A percentile compares a stretch with the other conserved stretches of the same genome.
These are phyloP conservation scores for Lactarius indigo DNA, from an alignment of 768 basidiomycete species.

Conservation along the genomic window DNA sequence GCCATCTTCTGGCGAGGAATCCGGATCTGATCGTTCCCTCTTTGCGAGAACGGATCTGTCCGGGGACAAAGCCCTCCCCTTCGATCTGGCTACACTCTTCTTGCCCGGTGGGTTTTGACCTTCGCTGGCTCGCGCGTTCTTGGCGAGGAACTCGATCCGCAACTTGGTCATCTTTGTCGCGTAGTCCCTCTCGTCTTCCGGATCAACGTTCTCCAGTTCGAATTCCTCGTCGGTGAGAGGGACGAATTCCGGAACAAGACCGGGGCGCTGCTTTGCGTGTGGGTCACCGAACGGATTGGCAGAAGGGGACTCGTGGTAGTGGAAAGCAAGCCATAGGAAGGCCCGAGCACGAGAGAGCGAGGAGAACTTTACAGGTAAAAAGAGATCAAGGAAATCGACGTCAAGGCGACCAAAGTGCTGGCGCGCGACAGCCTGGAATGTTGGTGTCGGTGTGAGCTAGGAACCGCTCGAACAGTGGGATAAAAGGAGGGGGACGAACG, in stretches of 20 bases:
- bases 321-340: constrained; percentile 47
- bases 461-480: background rate
- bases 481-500: constrained; percentile 29
- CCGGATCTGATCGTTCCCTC: constrained; percentile 21
- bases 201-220: constrained; percentile 44
- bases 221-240: constrained; percentile 33
- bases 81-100: constrained; percentile 14
- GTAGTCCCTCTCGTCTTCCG: constrained; percentile 39
- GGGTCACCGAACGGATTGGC: constrained; percentile 40
- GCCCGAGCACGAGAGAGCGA: constrained; percentile 42
- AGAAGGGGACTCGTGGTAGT: constrained; percentile 41
- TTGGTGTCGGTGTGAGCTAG: background rate
- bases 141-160: constrained; percentile 38
- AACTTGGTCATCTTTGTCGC: constrained; percentile 40
- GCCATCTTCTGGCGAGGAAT: constrained; percentile 17
- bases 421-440: constrained; percentile 33
- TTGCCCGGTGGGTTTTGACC: constrained; percentile 18
- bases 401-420: constrained; percentile 36
- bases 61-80: constrained; percentile 5
- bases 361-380: constrained; percentile 39
- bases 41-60: constrained; percentile 15
- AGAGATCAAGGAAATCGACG: constrained; percentile 42
- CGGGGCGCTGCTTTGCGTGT: constrained; percentile 29
- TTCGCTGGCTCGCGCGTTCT: constrained; percentile 26
- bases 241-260: constrained; percentile 31